Percentiles rank a stretch among this genome's conserved stretches.
Evolutionary conservation across 2,329 filamentous ascomycete species (phyloP).

Genomic region (Neopestalotiopsis rosae): DNA sequence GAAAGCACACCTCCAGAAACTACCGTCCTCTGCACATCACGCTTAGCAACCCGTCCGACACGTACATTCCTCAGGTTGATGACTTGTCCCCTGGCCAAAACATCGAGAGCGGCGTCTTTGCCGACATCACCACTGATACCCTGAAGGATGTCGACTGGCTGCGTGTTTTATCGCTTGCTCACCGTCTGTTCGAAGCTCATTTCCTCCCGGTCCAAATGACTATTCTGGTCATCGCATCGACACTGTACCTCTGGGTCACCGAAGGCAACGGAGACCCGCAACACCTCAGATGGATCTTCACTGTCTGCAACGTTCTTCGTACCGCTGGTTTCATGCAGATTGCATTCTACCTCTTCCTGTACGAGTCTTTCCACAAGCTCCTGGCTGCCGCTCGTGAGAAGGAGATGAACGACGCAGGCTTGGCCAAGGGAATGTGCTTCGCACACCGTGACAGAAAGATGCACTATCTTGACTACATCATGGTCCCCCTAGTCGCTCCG

Average conservation of each 20-base stretch:
- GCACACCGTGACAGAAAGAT: constrained; percentile 60
- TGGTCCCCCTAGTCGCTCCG: constrained; percentile 71
- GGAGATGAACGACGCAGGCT: constrained; percentile 70
- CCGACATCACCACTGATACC: constrained; percentile 57
- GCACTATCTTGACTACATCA: constrained; percentile 66
- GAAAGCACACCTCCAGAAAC: constrained; percentile 59
- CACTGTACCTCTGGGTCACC: constrained; percentile 62
- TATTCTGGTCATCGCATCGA: constrained; percentile 66
- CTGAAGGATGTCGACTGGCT: constrained; percentile 58
- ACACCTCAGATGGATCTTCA: constrained; percentile 63
- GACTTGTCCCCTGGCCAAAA: constrained; percentile 45
- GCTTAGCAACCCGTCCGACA: constrained; percentile 50
- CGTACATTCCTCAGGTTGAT: constrained; percentile 53
- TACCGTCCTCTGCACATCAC: constrained; percentile 62
- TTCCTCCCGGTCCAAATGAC: constrained; percentile 73
- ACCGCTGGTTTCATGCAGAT: constrained; percentile 67
- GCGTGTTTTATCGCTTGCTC: constrained; percentile 63
- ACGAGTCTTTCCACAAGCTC: constrained; percentile 70
- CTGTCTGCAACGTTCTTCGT: constrained; percentile 63
- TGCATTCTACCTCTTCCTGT: constrained; percentile 67
- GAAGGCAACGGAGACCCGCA: constrained; percentile 56
- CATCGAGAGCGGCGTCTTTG: constrained; percentile 58
- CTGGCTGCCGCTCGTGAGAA: constrained; percentile 65
- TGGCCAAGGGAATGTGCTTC: constrained; percentile 70
- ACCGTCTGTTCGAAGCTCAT: constrained; percentile 76